These are phyloP conservation scores for Kalaharituber pfeilii DNA, from an alignment of 2,329 filamentous ascomycete genomes.

Conservation along the genomic window DNA sequence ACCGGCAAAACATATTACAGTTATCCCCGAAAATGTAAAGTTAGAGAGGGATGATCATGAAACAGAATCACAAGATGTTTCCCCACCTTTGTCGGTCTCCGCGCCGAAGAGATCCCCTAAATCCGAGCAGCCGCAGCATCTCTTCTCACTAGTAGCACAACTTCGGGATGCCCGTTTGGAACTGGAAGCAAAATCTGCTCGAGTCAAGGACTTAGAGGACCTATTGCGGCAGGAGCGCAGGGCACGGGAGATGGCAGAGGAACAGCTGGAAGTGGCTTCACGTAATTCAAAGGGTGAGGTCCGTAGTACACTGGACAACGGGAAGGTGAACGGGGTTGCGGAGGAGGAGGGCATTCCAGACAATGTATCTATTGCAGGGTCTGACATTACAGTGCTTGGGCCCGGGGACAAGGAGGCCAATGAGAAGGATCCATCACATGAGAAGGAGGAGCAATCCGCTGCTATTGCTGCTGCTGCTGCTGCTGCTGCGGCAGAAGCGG, in stretches of 20 bases:
- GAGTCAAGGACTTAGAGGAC: slow-evolving; percentile 65
- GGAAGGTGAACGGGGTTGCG: background rate
- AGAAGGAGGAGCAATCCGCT: background rate
- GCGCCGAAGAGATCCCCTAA: slow-evolving; percentile 18
- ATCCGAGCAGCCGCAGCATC: slow-evolving; percentile 48
- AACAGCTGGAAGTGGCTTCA: slow-evolving; percentile 35
- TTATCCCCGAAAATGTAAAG: slow-evolving; percentile 37
- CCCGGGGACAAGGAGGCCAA: slow-evolving; percentile 4
- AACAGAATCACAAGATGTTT: background rate
- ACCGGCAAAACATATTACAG: slow-evolving; percentile 38
- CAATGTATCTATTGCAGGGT: background rate
- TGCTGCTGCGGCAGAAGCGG: slow-evolving; percentile 27
- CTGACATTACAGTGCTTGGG: background rate
- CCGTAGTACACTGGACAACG: slow-evolving; percentile 3
- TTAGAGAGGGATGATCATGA: background rate
- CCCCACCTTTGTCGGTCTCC: background rate
- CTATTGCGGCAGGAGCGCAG: slow-evolving; percentile 61
- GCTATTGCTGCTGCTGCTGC: slow-evolving; percentile 19
- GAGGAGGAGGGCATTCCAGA: slow-evolving; percentile 1
- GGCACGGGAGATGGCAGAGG: slow-evolving; percentile 66
- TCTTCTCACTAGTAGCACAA: slow-evolving; percentile 68
- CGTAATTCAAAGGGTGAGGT: slow-evolving; percentile 27
- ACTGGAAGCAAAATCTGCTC: slow-evolving; percentile 62
- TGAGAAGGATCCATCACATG: background rate
- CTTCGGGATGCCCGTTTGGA: slow-evolving; percentile 71